Conservation (phyloP, 345 rosid species). For the Arabidopsis arenosa region DNA sequence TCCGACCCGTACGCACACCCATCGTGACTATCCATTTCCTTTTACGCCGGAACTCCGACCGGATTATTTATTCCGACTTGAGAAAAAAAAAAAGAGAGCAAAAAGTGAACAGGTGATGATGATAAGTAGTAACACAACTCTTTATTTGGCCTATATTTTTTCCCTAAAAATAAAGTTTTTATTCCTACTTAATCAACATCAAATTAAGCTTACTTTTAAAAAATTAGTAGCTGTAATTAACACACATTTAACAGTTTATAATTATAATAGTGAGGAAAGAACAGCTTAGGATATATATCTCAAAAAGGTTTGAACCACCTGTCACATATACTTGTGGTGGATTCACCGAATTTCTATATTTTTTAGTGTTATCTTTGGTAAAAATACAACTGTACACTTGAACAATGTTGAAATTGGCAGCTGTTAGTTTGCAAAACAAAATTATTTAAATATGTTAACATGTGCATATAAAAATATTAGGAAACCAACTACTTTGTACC, state of each 20-base stretch:
- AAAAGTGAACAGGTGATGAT: not conserved
- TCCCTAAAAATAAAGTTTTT: not conserved
- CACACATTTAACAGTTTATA: too few relatives aligned
- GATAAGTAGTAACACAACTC: too few relatives aligned
- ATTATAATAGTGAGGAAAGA: not conserved
- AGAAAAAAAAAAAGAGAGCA: not conserved
- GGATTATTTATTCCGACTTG: not conserved
- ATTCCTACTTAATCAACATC: not conserved
- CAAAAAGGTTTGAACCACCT: slow-evolving; percentile 19
- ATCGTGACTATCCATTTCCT: slow-evolving; percentile 48
- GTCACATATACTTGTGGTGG: not conserved
- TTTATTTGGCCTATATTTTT: not conserved
- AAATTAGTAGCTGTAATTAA: slow-evolving; percentile 4
- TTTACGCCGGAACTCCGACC: slow-evolving; percentile 29
- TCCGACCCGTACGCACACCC: slow-evolving; percentile 49
- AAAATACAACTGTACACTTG: not conserved
- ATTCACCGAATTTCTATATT: not conserved
- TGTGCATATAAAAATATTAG: not conserved
- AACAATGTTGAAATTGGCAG: not conserved
- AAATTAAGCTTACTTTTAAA: not conserved
- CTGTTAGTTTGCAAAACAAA: slow-evolving; percentile 6
- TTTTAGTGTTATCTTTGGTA: slow-evolving; percentile 25
- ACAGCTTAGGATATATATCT: slow-evolving; percentile 21
- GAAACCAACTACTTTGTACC: too few relatives aligned
- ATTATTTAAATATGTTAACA: not conserved